These are phyloP conservation scores for Carallia pectinifolia DNA, from an alignment of 345 rosid genomes.

Conservation along the genomic window DNA sequence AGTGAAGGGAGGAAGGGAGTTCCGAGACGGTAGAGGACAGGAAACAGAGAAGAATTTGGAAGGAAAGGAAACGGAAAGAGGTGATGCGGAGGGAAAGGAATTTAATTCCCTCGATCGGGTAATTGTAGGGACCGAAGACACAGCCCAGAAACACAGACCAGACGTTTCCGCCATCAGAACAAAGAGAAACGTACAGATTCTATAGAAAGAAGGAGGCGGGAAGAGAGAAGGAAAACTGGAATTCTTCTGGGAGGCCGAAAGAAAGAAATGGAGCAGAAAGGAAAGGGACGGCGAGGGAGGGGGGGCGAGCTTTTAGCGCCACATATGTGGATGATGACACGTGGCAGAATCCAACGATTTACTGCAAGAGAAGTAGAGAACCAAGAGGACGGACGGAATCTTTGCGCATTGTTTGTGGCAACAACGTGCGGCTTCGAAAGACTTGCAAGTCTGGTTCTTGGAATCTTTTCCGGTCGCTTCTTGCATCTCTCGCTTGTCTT, in stretches of 20 bases:
- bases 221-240: not conserved
- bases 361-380: not conserved
- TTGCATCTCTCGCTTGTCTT: no score
- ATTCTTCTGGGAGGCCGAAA: not conserved
- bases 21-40: slow-evolving; percentile 34
- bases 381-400: no score
- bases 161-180: slow-evolving; percentile 49
- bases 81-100: slow-evolving; percentile 24
- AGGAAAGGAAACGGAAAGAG: slow-evolving; percentile 8
- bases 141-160: slow-evolving; percentile 6
- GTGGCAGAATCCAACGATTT: not conserved
- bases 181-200: not conserved
- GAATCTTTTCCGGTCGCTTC: no score
- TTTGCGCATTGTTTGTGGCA: no score
- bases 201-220: not conserved
- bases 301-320: slow-evolving; percentile 14
- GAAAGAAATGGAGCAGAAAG: not conserved
- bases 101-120: slow-evolving; percentile 28
- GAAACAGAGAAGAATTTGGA: slow-evolving; percentile 25
- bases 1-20: slow-evolving; percentile 40
- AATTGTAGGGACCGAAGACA: slow-evolving; percentile 25
- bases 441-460: no score
- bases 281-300: not conserved
- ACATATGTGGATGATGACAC: slow-evolving; percentile 3
- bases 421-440: no score